phyloP scores from a whole-genome alignment of 1,284 basidiomycete genomes.

The Inonotus obliquus region DNA sequence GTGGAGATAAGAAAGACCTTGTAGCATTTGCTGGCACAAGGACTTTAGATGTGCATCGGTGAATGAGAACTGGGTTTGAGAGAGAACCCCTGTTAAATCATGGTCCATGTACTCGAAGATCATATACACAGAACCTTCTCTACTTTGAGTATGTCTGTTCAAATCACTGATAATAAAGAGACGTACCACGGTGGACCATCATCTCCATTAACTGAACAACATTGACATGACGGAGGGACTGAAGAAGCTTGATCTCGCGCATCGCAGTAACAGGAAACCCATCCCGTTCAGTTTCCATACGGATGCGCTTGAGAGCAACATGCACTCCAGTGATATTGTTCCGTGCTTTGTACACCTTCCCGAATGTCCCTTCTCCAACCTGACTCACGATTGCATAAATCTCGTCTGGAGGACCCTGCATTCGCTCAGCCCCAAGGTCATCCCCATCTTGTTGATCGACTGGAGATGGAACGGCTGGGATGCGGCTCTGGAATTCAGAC shows the following conservation, averaged over 20 bases:
- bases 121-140: conserved; percentile 91
- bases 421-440: not conserved
- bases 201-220: conserved; percentile 92
- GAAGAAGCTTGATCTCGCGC: conserved; percentile 97
- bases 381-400: conserved; percentile 88
- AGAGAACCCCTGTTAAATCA: conserved; percentile 92
- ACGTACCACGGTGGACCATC: conserved; percentile 93
- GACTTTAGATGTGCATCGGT: conserved; percentile 90
- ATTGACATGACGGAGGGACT: conserved; percentile 86
- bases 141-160: conserved; percentile 17
- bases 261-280: conserved; percentile 99
- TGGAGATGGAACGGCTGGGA: conserved; percentile 4
- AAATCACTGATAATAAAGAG: not conserved
- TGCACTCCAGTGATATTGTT: conserved; percentile 71
- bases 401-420: conserved; percentile 40
- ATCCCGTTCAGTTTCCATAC: conserved; percentile 97
- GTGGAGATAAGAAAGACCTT: conserved; percentile 91
- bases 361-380: conserved; percentile 98
- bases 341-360: conserved; percentile 97
- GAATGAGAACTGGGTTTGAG: conserved; percentile 86
- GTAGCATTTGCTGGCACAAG: conserved; percentile 90
- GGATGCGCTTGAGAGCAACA: conserved; percentile 94
- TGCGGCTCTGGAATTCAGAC: not conserved
- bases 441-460: not conserved
- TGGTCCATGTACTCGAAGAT: conserved; percentile 99